phyloP scores from a whole-genome alignment of 768 basidiomycete genomes.

The Hemileccinum rubropunctum region DNA sequence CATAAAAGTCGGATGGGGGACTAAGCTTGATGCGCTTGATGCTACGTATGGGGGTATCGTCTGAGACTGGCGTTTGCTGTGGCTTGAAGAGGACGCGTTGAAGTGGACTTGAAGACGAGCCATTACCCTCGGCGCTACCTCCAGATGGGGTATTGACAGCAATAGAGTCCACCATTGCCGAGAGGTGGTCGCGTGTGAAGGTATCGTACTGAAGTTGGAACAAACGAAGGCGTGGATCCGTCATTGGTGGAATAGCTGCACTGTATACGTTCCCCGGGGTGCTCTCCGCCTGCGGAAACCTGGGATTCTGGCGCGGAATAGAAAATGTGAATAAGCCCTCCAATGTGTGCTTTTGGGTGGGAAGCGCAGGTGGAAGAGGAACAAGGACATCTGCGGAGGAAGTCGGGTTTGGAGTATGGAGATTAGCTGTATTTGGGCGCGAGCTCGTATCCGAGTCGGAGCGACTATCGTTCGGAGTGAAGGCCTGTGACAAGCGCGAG shows the following conservation, averaged over 20 bases:
- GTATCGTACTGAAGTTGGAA: constrained; percentile 97
- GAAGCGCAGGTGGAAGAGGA: constrained; percentile 22
- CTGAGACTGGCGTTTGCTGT: constrained; percentile 40
- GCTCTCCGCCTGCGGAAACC: constrained; percentile 56
- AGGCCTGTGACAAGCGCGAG: constrained; percentile 38
- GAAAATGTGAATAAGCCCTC: constrained; percentile 75
- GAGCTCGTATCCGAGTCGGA: constrained; percentile 22
- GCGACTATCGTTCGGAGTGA: constrained; percentile 29
- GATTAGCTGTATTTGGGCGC: constrained; percentile 13
- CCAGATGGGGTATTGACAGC: constrained; percentile 74
- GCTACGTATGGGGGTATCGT: constrained; percentile 60
- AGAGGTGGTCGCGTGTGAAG: constrained; percentile 90
- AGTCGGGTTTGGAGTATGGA: constrained; percentile 3
- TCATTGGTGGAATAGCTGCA: constrained; percentile 35
- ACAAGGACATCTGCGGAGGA: constrained; percentile 6
- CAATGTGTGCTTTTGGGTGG: constrained; percentile 44
- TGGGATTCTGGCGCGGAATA: constrained; percentile 45
- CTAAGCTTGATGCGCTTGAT: constrained; percentile 80
- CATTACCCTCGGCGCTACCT: constrained; percentile 43
- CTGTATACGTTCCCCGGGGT: constrained; percentile 42
- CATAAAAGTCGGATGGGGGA: constrained; percentile 57
- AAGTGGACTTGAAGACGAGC: constrained; percentile 44
- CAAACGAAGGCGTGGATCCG: constrained; percentile 76
- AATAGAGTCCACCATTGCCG: constrained; percentile 91
- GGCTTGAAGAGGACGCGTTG: constrained; percentile 45